Base-by-base conservation (phyloP, 805 yeast species). In the Brettanomyces anomalus region DNA sequence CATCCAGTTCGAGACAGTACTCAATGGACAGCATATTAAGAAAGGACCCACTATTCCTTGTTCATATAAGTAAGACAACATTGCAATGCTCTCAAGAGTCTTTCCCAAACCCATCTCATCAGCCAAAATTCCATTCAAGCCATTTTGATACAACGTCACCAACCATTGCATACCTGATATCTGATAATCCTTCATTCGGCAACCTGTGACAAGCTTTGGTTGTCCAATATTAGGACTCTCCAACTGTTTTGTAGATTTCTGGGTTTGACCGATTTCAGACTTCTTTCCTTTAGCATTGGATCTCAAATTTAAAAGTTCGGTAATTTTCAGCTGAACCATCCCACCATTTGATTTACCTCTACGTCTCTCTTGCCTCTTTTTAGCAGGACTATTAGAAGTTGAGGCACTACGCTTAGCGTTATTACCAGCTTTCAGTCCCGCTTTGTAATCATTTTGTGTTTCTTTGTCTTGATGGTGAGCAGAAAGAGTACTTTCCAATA, bases 31-130 rank as follows among this genome's bases (percentile, higher is more conserved):
- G 21, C 85, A 82, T 42, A 86, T 70, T 33, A 86, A 61, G 52
- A 84, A 86, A 0, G 94, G 93, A 0, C 95, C 95, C 33, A 65
- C 62, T 1, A 86, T 76, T 3, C 85, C 88, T 58, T 85, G 79
- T 50, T 86, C 96, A 37, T 81, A 72, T 32, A 89, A 65, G 54
- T 81, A 85, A 4, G 86, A 76, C 4, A 88, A 53, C 46, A 90
- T 70, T 0, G 96, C 74, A 43, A 90, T 86, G 36, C 93, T 81
- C 60, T 93, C 96, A 6, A 90, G 61, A 0, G 98, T 93, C 58
- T 90, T 90, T 2, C 98, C 98, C 20, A 90, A 66, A 0, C 97
- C 97, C 98, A 90, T 90, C 60, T 90, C 97, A 64, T 93, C 97
- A 0, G 97, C 97, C 17, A 93, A 65, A 31, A 93, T 89, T 2